Conservation (phyloP, 345 rosid genomes). For the Salix caprea region DNA sequence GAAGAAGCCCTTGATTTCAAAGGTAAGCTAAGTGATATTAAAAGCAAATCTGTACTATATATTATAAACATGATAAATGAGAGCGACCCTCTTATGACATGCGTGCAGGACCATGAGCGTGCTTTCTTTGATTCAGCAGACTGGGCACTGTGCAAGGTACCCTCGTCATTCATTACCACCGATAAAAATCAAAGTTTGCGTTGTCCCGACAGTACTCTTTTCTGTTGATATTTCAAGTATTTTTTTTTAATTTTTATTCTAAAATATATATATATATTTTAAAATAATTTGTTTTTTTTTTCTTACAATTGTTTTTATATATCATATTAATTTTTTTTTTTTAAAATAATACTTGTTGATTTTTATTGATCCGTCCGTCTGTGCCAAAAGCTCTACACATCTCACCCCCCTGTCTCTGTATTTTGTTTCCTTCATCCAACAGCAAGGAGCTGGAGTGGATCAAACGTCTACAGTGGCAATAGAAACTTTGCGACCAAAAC, state of each 20-base stretch:
- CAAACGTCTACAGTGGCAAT: slow-evolving; percentile 45
- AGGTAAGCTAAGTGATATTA: slow-evolving; percentile 26
- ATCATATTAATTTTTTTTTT: no score
- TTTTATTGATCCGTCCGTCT: neutral
- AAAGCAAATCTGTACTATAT: neutral
- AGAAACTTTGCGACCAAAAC: slow-evolving; percentile 65
- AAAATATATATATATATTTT: no score
- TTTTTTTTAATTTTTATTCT: no score
- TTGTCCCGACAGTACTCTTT: neutral
- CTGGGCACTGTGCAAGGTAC: slow-evolving; percentile 82
- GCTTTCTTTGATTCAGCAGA: slow-evolving; percentile 95
- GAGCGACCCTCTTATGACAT: neutral
- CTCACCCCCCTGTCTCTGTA: neutral
- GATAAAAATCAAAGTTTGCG: neutral
- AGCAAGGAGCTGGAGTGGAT: slow-evolving; percentile 66
- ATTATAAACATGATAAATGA: neutral
- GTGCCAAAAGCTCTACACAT: neutral
- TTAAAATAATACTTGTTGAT: neutral
- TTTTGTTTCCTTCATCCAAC: neutral
- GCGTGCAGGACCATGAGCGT: slow-evolving; percentile 59
- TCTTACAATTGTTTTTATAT: no score
- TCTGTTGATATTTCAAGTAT: neutral
- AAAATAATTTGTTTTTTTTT: no score
- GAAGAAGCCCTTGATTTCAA: slow-evolving; percentile 78
- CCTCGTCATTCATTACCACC: neutral